These are phyloP conservation scores for Vaccinium myrtillus DNA, from an alignment of 148 eudicot genomes.

Conservation along the genomic window DNA sequence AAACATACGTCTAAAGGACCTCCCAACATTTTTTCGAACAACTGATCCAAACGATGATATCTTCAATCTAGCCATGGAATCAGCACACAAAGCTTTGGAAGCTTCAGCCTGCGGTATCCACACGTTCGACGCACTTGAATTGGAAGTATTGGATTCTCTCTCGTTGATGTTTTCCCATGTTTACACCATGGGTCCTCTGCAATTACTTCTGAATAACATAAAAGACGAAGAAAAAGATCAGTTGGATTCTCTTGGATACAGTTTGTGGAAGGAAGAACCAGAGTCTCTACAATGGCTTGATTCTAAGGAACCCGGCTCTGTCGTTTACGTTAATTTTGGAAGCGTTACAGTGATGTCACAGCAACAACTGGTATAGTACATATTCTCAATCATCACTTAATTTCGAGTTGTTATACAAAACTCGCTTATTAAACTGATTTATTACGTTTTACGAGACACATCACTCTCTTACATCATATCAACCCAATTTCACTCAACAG, in stretches of 20 bases:
- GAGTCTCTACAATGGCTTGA: conserved; percentile 13
- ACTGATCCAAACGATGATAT: background rate
- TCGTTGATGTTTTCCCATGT: conserved; percentile 8
- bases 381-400: no score
- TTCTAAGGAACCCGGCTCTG: background rate
- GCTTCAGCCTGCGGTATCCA: background rate
- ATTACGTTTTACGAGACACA: no score
- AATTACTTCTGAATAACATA: background rate
- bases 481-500: no score
- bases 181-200: background rate
- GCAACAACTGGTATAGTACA: background rate
- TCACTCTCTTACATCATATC: no score
- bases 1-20: background rate
- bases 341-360: background rate
- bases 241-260: background rate
- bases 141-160: background rate
- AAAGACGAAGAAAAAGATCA: background rate
- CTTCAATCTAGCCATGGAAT: conserved; percentile 10
- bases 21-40: conserved; percentile 1
- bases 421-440: no score
- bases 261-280: conserved; percentile 11
- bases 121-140: conserved; percentile 14
- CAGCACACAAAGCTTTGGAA: conserved; percentile 1
- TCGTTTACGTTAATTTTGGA: conserved; percentile 17
- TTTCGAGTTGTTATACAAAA: no score